phyloP scores from a whole-genome alignment of 805 yeast species.

The Candida verbasci region DNA sequence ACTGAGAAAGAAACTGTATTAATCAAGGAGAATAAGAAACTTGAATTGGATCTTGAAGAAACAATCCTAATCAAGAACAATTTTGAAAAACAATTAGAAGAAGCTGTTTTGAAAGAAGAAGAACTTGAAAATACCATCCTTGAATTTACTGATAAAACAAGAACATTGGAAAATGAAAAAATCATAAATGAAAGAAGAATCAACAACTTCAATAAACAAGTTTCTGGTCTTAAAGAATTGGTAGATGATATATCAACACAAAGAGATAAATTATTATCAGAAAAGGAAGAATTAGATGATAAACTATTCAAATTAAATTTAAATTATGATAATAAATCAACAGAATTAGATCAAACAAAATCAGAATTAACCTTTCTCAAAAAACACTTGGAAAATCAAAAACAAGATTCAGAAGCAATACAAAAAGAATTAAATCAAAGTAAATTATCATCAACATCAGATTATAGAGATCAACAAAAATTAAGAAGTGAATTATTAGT shows the following conservation, averaged over 20 bases:
- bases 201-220: constrained; percentile 40
- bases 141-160: constrained; percentile 22
- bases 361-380: constrained; percentile 27
- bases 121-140: constrained; percentile 27
- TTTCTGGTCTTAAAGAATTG: constrained; percentile 51
- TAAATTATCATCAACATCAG: constrained; percentile 21
- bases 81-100: constrained; percentile 27
- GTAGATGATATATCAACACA: constrained; percentile 60
- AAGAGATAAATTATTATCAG: constrained; percentile 53
- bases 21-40: constrained; percentile 58
- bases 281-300: constrained; percentile 26
- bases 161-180: constrained; percentile 31
- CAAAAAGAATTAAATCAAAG: constrained; percentile 33
- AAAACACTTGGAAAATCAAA: constrained; percentile 30
- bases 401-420: constrained; percentile 28
- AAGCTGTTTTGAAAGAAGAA: constrained; percentile 40
- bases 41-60: constrained; percentile 57
- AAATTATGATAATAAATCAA: constrained; percentile 20
- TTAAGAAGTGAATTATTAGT: constrained; percentile 50
- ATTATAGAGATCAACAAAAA: constrained; percentile 30
- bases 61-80: constrained; percentile 19
- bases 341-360: constrained; percentile 22
- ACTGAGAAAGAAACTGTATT: constrained; percentile 63
- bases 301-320: constrained; percentile 23
- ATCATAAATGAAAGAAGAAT: constrained; percentile 34